Conservation (phyloP, 352 stramenopile genomes). For the Pythium chondricola region DNA sequence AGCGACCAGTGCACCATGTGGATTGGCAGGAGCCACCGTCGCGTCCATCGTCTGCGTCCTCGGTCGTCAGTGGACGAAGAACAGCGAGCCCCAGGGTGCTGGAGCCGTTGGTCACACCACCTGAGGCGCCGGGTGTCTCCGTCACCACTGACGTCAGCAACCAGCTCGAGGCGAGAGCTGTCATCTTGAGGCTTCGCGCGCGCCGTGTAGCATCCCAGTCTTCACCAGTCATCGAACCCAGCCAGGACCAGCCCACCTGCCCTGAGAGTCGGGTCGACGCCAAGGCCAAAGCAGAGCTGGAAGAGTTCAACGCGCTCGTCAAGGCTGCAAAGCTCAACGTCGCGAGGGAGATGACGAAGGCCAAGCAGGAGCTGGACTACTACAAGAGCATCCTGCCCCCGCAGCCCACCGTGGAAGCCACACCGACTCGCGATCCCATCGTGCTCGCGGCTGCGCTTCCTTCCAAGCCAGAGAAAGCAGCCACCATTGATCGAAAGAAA, state of each 20-base stretch:
- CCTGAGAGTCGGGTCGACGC: conserved; percentile 13
- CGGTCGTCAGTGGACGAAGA: conserved; percentile 1
- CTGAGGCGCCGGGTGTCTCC: too few relatives aligned
- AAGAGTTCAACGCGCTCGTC: conserved; percentile 50
- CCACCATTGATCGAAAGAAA: conserved; percentile 5
- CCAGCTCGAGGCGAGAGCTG: conserved; percentile 11
- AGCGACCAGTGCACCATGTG: not conserved
- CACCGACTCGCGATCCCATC: not conserved
- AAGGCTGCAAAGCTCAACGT: conserved; percentile 32
- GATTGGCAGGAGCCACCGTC: conserved; percentile 3
- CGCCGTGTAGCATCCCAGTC: conserved; percentile 4
- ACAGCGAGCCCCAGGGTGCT: conserved; percentile 15
- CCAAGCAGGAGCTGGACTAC: conserved; percentile 47
- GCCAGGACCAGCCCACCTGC: not conserved
- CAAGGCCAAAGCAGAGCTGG: conserved; percentile 41
- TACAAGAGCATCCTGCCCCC: conserved; percentile 46
- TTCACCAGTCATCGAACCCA: not conserved
- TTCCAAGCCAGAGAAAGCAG: not conserved
- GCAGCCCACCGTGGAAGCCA: not conserved
- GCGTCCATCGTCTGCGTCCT: not conserved
- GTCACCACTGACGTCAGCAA: conserved; percentile 12
- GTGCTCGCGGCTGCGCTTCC: not conserved
- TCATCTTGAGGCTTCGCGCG: conserved; percentile 20
- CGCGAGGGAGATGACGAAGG: conserved; percentile 23
- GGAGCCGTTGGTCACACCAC: conserved; percentile 4